Conservation (phyloP, 768 basidiomycete species). For the Amanita polypyramis region DNA sequence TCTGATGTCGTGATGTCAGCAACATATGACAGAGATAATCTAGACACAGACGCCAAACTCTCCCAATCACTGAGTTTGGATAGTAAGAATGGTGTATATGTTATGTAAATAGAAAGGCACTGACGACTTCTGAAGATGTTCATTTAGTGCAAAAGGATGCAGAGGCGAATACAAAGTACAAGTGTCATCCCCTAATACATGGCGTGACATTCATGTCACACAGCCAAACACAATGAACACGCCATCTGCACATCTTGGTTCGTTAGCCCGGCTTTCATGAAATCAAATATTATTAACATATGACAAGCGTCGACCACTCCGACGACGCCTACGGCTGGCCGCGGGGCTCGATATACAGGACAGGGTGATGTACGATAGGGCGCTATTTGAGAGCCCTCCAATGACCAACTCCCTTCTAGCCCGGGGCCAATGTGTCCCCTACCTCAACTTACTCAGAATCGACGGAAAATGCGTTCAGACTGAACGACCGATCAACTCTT, state of each 20-base stretch:
- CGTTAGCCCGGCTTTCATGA: slow-evolving; percentile 1
- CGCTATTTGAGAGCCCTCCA: not conserved
- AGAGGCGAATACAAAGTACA: slow-evolving; percentile 11
- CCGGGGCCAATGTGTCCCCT: slow-evolving; percentile 3
- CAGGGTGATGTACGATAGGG: not conserved
- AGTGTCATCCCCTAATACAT: slow-evolving; percentile 16
- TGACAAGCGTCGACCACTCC: not conserved
- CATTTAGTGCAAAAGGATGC: slow-evolving; percentile 33
- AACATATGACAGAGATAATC: slow-evolving; percentile 10
- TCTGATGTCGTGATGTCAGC: slow-evolving; percentile 38
- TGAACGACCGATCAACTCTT: slow-evolving; percentile 14
- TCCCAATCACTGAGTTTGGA: slow-evolving; percentile 58
- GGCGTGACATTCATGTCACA: slow-evolving; percentile 20
- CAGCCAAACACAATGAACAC: not conserved
- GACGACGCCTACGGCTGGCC: not conserved
- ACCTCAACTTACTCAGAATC: slow-evolving; percentile 8
- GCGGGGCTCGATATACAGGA: not conserved
- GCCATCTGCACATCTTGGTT: no score
- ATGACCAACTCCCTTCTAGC: not conserved
- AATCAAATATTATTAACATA: not conserved
- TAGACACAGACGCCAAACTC: slow-evolving; percentile 82
- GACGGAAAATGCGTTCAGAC: slow-evolving; percentile 1
- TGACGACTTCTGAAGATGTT: slow-evolving; percentile 77
- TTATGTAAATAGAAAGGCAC: slow-evolving; percentile 19
- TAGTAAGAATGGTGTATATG: slow-evolving; percentile 12